Evolutionary conservation across 495 filamentous ascomycete genomes (phyloP).

Genomic region (Hypoxylon fragiforme): DNA sequence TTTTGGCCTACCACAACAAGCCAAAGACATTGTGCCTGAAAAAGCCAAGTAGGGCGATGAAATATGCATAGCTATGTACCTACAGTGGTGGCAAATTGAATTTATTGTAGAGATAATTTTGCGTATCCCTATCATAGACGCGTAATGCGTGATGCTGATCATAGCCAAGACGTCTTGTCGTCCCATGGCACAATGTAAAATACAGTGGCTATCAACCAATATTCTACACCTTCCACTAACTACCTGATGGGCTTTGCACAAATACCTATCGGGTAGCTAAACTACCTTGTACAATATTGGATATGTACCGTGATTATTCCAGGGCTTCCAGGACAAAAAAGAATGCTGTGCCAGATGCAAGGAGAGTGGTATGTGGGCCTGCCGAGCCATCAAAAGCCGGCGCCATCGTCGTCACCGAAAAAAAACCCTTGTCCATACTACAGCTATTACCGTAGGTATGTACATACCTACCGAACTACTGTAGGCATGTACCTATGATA

Average conservation of each 20-base stretch:
- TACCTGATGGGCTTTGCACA: background rate
- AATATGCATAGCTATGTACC: background rate
- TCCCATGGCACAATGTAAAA: slow-evolving; percentile 7
- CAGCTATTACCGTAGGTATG: background rate
- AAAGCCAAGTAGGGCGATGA: background rate
- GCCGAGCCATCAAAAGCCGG: slow-evolving; percentile 12
- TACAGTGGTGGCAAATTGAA: background rate
- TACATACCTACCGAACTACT: background rate
- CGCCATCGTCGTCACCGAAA: slow-evolving; percentile 22
- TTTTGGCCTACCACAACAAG: background rate
- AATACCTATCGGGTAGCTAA: background rate
- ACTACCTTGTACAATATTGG: background rate
- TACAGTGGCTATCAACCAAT: slow-evolving; percentile 12
- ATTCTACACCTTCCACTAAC: background rate
- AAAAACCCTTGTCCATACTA: background rate
- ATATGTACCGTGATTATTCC: too few relatives aligned
- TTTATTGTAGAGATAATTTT: background rate
- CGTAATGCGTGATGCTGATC: slow-evolving; percentile 16
- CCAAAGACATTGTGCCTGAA: background rate
- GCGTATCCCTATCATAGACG: background rate
- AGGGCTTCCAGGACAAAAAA: too few relatives aligned
- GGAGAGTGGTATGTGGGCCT: background rate
- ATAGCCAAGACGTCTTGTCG: slow-evolving; percentile 15
- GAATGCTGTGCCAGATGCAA: background rate
- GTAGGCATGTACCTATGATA: background rate